Percentiles rank a stretch among this genome's conserved stretches.
phyloP scores from a whole-genome alignment of 1,284 basidiomycete species.

The Leucoagaricus sp. region DNA sequence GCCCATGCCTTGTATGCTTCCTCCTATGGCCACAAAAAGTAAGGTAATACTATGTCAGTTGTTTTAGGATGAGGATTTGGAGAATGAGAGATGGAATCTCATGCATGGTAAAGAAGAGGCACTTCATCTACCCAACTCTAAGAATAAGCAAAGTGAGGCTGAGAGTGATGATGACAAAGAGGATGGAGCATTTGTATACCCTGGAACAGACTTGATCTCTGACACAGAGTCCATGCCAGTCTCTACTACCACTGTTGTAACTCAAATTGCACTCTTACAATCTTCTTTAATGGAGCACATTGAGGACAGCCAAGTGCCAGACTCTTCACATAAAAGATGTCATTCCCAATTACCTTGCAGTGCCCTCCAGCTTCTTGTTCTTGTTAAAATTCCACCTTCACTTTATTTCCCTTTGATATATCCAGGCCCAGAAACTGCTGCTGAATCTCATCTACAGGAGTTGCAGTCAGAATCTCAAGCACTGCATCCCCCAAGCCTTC shows the following conservation, averaged over 20 bases:
- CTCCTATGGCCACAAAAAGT: too few species aligned
- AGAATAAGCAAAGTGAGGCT: conserved; percentile 6
- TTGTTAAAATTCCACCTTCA: not conserved
- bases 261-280: not conserved
- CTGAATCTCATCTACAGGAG: too few species aligned
- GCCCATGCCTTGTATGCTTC: too few species aligned
- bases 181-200: conserved; percentile 50
- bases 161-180: conserved; percentile 34
- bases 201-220: conserved; percentile 24
- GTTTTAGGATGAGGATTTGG: conserved; percentile 15
- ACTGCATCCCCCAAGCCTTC: conserved; percentile 38
- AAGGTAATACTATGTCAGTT: too few species aligned
- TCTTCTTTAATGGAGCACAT: not conserved
- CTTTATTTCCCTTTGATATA: not conserved
- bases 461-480: too few species aligned
- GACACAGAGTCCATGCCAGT: conserved; percentile 15
- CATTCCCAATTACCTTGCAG: not conserved
- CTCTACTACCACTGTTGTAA: conserved; percentile 3
- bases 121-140: not conserved
- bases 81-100: conserved; percentile 3
- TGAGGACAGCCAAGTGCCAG: not conserved
- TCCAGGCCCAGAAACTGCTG: not conserved
- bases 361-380: not conserved
- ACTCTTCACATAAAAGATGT: not conserved
- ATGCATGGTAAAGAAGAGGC: conserved; percentile 1